Base-by-base conservation (phyloP, 257 asterid species). In the Euphrasia confusa region DNA sequence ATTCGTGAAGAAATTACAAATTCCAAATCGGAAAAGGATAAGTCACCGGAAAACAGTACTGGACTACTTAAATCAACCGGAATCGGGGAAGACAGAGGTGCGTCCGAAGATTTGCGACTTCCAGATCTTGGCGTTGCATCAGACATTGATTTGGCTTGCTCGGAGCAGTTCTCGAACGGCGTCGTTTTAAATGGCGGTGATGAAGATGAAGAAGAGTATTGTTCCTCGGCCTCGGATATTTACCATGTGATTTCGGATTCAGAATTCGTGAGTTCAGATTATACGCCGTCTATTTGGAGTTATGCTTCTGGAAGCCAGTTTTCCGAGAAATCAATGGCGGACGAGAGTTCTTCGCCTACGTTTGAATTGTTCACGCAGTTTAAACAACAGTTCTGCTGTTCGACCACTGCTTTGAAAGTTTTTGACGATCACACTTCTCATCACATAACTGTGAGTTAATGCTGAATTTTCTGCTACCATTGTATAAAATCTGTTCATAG, bases 221-320 rank as follows among this genome's bases (percentile, higher is more conserved):
- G 77, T 56, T 80, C 78, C 24, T 78, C 90, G 68, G 83, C 92
- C 40, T 77, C 86, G 59, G 88, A 79, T 37, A 62, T 77, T 37
- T 71, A 70, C 65, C 77, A 61, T 24, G 75, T 74, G 30, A 53
- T 67, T 65, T 84, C 89, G 4, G 91, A 82, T 47, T 68, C 80
- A 39, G 93, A 84, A 54, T 61, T 72, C 21, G 86, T 72, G 24
- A 63, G 72, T 61, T 81, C 89, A 18, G 90, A 86, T 3, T 83
- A 83, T 63, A 67, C 87, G 32, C 79, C 83, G 32, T 83, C 90
- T 17, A 52, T 80, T 21, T 83, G 95, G 94, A 65, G 80, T 61
- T 70, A 62, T 71, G 80, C 78, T 66, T 86, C 99, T 40, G 97
- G 99, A 62, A 89, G 99, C 76, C 95, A 86, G 59, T 84, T 92